phyloP scores from a whole-genome alignment of 805 yeast genomes.

The Cyberlindnera meyerae region DNA sequence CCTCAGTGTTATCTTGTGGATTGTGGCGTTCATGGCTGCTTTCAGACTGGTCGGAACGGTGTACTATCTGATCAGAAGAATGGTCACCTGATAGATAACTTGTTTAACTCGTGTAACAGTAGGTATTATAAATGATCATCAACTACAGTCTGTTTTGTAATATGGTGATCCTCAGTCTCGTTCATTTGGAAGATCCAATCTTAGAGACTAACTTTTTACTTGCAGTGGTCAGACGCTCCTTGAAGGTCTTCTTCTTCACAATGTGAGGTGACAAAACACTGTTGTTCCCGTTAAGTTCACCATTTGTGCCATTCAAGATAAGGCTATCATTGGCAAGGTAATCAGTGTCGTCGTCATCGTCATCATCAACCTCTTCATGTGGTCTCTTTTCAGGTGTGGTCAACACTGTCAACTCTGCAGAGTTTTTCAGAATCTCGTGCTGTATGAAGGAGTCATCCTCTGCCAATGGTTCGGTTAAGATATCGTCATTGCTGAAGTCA shows the following conservation, averaged over 20 bases:
- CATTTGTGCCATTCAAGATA: too few species aligned
- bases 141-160: too few species aligned
- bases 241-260: slow-evolving; percentile 16
- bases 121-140: too few species aligned
- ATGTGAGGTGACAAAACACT: too few species aligned
- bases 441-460: slow-evolving; percentile 18
- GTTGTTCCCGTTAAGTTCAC: too few species aligned
- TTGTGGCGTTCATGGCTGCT: slow-evolving; percentile 86
- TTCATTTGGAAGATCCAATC: background rate
- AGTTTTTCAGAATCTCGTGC: slow-evolving; percentile 8
- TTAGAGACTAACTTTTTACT: slow-evolving; percentile 26
- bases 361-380: too few species aligned
- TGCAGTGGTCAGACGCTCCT: slow-evolving; percentile 23
- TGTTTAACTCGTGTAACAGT: too few species aligned
- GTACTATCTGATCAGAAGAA: slow-evolving; percentile 43
- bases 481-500: slow-evolving; percentile 15
- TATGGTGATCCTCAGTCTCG: too few species aligned
- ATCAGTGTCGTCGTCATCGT: too few species aligned
- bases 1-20: slow-evolving; percentile 83
- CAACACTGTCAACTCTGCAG: background rate
- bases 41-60: slow-evolving; percentile 76
- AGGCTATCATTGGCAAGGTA: too few species aligned
- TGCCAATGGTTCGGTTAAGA: slow-evolving; percentile 17
- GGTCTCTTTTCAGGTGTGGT: slow-evolving; percentile 13
- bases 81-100: slow-evolving; percentile 26